Evolutionary conservation across 768 basidiomycete genomes (phyloP), one percentile per base, ranked within the genome.

Genomic region (Termitomyces sp.): DNA sequence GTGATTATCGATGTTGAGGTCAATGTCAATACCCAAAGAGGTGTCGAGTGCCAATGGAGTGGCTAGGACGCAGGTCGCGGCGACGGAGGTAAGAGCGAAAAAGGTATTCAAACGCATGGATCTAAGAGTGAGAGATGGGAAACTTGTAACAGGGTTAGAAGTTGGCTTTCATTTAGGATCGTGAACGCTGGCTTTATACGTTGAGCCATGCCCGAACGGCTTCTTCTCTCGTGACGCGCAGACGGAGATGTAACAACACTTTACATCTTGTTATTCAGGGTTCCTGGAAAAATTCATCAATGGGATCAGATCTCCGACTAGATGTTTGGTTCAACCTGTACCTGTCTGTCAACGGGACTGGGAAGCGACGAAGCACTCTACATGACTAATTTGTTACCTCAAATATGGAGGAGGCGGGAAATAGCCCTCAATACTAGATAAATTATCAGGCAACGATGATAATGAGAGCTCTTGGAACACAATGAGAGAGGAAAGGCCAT

Each of bases 61-160:
- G 29, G 68, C 64, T 20, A 59, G 22, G 18, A 62, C 65, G 31
- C 62, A 56, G 12, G 68, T 64, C 49, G 65, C 54, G 24, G 67
- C 64, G 48, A 70, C 46, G 31, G 66, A 55, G 33, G 62, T 62
- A 47, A 65, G 57, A 51, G 64, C 60, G 51, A 71, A 57, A 62
- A 72, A 52, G 64, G 66, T 47, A 46, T 62, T 44, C 57, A 73
- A 70, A 56, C 70, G 75, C 75, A 75, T 62, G 31, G 10, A 22
- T 41, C 29, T 15, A 50, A n/a, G 20, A 34, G 42, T 10, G 42
- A 13, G 28, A 48, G 24, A 18, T 36, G n/a, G 22, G 45, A 58
- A 22, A 33, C 48, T 46, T 28, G 26, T 16, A 18, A 54, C 37
- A 53, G 55, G 26, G 49, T 56, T 26, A 44, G 50, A 59, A 56